A percentile compares a stretch with the other conserved stretches of the same genome.
Conservation (phyloP, 352 stramenopile genomes). For the Phytophthora hibernalis region DNA sequence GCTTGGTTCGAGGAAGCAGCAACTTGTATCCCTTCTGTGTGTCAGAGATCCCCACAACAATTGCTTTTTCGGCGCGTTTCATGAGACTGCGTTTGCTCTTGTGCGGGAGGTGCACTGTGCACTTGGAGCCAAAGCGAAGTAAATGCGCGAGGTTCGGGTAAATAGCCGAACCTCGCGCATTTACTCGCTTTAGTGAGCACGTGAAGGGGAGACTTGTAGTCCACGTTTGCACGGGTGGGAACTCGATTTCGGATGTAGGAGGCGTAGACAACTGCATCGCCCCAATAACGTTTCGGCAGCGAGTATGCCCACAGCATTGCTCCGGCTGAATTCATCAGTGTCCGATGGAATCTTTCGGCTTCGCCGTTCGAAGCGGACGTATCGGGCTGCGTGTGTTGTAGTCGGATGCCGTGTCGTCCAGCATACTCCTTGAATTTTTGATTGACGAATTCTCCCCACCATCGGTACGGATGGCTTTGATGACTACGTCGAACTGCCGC, state of each 20-base stretch:
- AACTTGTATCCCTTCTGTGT: neutral
- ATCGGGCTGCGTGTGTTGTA: too few species aligned
- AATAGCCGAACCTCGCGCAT: too few species aligned
- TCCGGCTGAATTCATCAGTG: conserved; percentile 6
- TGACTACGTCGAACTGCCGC: too few species aligned
- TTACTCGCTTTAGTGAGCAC: conserved; percentile 4
- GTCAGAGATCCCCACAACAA: neutral
- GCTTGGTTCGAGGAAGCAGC: neutral
- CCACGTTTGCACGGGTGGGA: conserved; percentile 8
- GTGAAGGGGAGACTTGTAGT: conserved; percentile 10
- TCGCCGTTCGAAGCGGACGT: conserved; percentile 11
- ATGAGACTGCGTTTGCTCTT: neutral
- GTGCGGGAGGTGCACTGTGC: neutral
- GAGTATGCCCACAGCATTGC: conserved; percentile 7
- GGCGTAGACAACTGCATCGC: conserved; percentile 10
- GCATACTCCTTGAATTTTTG: too few species aligned
- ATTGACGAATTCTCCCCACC: too few species aligned
- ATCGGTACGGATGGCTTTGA: too few species aligned
- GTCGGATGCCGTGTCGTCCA: too few species aligned
- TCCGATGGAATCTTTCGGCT: conserved; percentile 8
- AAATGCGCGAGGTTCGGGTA: conserved; percentile 10
- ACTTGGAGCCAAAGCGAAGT: conserved; percentile 11
- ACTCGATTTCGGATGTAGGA: conserved; percentile 16
- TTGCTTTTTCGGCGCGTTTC: neutral
- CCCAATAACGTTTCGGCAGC: conserved; percentile 13